phyloP scores from a whole-genome alignment of 169 alveolate species.

The Cryptosporidium ryanae region DNA sequence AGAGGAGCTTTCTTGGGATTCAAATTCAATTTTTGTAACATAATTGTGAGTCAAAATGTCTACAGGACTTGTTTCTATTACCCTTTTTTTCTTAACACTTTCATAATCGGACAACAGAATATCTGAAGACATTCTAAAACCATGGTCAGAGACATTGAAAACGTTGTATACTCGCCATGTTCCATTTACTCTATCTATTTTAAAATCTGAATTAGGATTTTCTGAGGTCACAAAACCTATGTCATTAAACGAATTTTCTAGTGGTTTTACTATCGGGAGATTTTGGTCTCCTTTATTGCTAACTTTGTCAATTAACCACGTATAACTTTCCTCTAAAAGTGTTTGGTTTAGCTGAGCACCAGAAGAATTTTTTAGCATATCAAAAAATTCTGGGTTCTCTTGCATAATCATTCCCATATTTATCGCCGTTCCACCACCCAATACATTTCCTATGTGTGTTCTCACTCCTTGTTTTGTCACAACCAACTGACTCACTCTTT shows the following conservation, averaged over 20 bases:
- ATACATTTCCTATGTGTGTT: constrained; percentile 78
- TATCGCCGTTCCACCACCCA: constrained; percentile 83
- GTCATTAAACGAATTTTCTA: constrained; percentile 50
- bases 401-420: constrained; percentile 81
- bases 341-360: constrained; percentile 72
- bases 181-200: constrained; percentile 51
- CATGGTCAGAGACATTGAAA: constrained; percentile 46
- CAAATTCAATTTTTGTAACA: constrained; percentile 60
- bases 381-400: constrained; percentile 76
- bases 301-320: constrained; percentile 47
- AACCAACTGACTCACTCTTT: constrained; percentile 76
- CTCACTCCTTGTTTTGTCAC: constrained; percentile 79
- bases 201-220: constrained; percentile 55
- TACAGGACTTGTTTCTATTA: constrained; percentile 56
- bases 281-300: constrained; percentile 63
- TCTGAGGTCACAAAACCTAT: constrained; percentile 38
- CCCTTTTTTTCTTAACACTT: constrained; percentile 21
- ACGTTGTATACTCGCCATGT: constrained; percentile 67
- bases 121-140: constrained; percentile 70
- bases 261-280: constrained; percentile 67
- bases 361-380: constrained; percentile 45
- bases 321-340: constrained; percentile 68
- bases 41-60: constrained; percentile 40
- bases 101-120: constrained; percentile 50
- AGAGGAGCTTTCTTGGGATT: background rate